These are phyloP conservation scores for Harrya chromipes DNA, from an alignment of 768 basidiomycete species.

Conservation along the genomic window DNA sequence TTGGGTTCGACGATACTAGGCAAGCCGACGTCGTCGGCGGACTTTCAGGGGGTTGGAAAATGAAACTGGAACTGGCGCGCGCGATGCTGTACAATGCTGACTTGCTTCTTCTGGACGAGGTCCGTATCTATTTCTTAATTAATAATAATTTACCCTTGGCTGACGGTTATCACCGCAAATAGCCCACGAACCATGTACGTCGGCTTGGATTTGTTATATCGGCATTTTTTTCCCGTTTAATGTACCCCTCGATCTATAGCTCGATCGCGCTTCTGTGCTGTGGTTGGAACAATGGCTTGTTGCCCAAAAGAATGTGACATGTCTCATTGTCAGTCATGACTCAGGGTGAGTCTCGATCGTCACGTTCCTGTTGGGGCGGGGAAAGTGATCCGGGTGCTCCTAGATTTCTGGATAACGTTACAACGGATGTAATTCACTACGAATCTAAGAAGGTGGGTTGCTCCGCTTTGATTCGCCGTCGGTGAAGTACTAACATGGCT, in stretches of 20 bases:
- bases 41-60: conserved; percentile 98
- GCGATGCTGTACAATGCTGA: conserved; percentile 97
- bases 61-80: conserved; percentile 94
- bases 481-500: conserved; percentile 10
- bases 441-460: conserved; percentile 78
- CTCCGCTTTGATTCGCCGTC: conserved; percentile 15
- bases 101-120: conserved; percentile 82
- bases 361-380: conserved; percentile 6
- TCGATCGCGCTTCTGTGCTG: conserved; percentile 79
- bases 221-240: conserved; percentile 15
- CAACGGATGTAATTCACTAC: conserved; percentile 97
- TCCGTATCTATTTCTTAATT: conserved; percentile 31
- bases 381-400: conserved; percentile 1
- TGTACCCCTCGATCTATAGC: conserved; percentile 38
- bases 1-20: conserved; percentile 86
- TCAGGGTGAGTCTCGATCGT: conserved; percentile 64
- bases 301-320: conserved; percentile 80
- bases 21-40: conserved; percentile 86
- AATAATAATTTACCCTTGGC: conserved; percentile 15
- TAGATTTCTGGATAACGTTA: conserved; percentile 92
- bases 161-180: conserved; percentile 27
- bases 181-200: conserved; percentile 91
- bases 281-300: conserved; percentile 92
- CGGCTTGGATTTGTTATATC: conserved; percentile 12
- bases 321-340: conserved; percentile 94